Evolutionary conservation across 179 eudicot genomes (phyloP), one percentile per base, ranked within the genome.

Genomic region (Carnegiea gigantea): DNA sequence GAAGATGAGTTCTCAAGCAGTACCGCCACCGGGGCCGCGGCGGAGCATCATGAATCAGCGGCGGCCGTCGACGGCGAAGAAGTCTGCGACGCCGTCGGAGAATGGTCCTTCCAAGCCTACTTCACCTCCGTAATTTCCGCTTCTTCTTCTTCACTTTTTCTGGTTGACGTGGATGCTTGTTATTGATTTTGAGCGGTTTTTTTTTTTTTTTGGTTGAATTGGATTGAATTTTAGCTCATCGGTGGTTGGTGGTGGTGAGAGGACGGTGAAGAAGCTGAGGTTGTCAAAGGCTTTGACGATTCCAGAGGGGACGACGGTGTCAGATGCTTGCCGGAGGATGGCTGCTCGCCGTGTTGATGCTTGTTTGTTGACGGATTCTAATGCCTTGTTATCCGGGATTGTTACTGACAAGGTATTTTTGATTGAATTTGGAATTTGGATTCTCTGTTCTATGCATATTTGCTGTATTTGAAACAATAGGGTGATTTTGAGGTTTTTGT

Each of bases 181-280:
- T 64, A 49, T 36, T 70, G 73, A 70, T 13, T 33, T 36, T 70
- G 14, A 0, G 20, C 43, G 73, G 44, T 4, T 30, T 36, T 36
- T 70, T 36, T 68, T 68, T 4, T 30, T 36, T 18, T 70, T 17
- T 68, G 30, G 15, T 68, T 30, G 73, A 26, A n/a, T 60, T 60
- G 24, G 8, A 24, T 68, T 65, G 36, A 68, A 30, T 72, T 72
- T 51, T 36, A 82, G 82, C 78, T 77, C 82, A 78, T 77, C 88
- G 54, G 85, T 82, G 81, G 89, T 53, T 82, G 90, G 87, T 53
- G 93, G 94, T 53, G 93, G 94, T 11, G 99, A 94, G 86, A 96
- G 98, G 89, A 94, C 99, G 79, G 99, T 96, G 88, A 96, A 96
- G 93, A 96, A 94, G 84, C 89, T 96, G 75, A 90, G 98, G 89